Evolutionary conservation across 805 yeast species (phyloP).

Genomic region (Candida succiphila): DNA sequence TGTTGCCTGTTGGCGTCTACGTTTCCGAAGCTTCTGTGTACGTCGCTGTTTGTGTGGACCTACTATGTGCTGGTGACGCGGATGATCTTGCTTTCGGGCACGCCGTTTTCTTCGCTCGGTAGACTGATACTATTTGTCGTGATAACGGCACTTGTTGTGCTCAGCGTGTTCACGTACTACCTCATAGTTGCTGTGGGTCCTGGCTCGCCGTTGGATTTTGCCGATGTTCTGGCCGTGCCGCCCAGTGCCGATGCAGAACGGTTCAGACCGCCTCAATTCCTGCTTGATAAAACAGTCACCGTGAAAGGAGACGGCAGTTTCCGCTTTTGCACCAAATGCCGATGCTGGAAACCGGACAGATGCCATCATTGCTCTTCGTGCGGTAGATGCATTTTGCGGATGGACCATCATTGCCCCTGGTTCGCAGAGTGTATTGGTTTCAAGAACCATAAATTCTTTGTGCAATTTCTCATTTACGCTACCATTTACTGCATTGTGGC

Average conservation of each 20-base stretch:
- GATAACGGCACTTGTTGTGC: slow-evolving; percentile 20
- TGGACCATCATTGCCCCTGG: slow-evolving; percentile 82
- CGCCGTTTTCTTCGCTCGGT: too few species aligned
- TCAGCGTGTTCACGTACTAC: slow-evolving; percentile 42
- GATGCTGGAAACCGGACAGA: slow-evolving; percentile 51
- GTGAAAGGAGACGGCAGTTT: slow-evolving; percentile 51
- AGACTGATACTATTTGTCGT: too few species aligned
- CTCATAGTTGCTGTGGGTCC: slow-evolving; percentile 44
- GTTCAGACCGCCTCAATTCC: slow-evolving; percentile 24
- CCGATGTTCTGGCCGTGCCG: slow-evolving; percentile 23
- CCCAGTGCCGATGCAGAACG: slow-evolving; percentile 7
- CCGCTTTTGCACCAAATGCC: slow-evolving; percentile 45
- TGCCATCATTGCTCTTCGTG: slow-evolving; percentile 49
- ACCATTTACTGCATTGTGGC: slow-evolving; percentile 36
- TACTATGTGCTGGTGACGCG: slow-evolving; percentile 32
- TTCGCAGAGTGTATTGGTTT: slow-evolving; percentile 83
- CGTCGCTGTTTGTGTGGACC: slow-evolving; percentile 36
- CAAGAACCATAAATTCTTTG: slow-evolving; percentile 66
- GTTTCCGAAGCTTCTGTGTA: slow-evolving; percentile 41
- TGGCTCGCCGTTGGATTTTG: slow-evolving; percentile 57
- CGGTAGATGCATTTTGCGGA: slow-evolving; percentile 33
- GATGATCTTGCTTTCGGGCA: too few species aligned
- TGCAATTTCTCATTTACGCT: slow-evolving; percentile 59
- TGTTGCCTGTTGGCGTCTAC: slow-evolving; percentile 28
- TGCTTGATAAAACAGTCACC: slow-evolving; percentile 29